These are phyloP conservation scores for Leccinum pachyderme DNA, from an alignment of 1,284 basidiomycete genomes.

Conservation along the genomic window DNA sequence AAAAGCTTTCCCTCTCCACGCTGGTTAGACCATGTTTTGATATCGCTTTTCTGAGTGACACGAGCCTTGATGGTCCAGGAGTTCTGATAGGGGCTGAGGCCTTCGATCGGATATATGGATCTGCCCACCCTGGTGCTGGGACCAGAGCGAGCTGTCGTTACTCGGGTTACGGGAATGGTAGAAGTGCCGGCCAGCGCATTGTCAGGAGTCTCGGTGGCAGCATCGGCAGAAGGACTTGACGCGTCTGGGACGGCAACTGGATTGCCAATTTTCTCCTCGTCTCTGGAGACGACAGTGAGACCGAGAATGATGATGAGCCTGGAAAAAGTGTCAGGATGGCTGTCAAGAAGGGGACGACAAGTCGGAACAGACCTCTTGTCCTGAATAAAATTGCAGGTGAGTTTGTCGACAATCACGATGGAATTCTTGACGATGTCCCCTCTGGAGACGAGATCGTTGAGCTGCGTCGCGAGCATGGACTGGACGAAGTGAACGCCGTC, in stretches of 20 bases:
- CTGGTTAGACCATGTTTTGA: slow-evolving; percentile 87
- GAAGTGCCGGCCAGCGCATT: slow-evolving; percentile 3
- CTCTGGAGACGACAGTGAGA: slow-evolving; percentile 55
- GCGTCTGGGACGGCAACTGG: slow-evolving; percentile 47
- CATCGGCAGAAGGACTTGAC: slow-evolving; percentile 8
- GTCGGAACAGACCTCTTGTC: slow-evolving; percentile 61
- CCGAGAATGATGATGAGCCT: slow-evolving; percentile 87
- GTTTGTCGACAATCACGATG: slow-evolving; percentile 73
- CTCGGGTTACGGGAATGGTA: slow-evolving; percentile 17
- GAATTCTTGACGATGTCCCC: slow-evolving; percentile 72
- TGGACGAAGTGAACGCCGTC: slow-evolving; percentile 86
- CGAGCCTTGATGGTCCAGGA: slow-evolving; percentile 98
- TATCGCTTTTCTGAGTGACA: slow-evolving; percentile 87
- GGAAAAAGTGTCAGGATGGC: slow-evolving; percentile 8
- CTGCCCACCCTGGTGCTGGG: slow-evolving; percentile 31
- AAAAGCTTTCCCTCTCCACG: slow-evolving; percentile 96
- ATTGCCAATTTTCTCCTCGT: slow-evolving; percentile 72
- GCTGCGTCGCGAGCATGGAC: slow-evolving; percentile 93
- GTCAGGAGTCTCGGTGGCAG: slow-evolving; percentile 5
- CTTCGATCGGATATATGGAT: slow-evolving; percentile 87
- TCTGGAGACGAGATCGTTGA: slow-evolving; percentile 76
- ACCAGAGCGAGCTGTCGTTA: slow-evolving; percentile 20
- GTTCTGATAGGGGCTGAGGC: slow-evolving; percentile 95
- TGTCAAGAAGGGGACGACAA: slow-evolving; percentile 21
- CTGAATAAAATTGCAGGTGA: slow-evolving; percentile 85